Conservation (phyloP, 1,284 basidiomycete species). For the Naganishia liquefaciens region DNA sequence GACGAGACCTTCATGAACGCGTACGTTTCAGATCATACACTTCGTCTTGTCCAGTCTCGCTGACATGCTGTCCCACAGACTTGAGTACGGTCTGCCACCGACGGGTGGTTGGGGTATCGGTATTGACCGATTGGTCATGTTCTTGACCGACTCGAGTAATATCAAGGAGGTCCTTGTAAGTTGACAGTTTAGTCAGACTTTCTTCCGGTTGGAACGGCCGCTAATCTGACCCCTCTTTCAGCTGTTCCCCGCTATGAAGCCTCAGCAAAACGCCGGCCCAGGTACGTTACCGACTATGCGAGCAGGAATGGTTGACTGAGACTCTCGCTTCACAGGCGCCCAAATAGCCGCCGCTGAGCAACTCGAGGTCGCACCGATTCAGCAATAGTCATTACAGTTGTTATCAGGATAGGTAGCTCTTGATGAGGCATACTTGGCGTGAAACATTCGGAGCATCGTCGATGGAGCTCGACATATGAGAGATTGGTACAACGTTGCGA, state of each 20-base stretch:
- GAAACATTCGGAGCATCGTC: neutral
- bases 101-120: slow-evolving; percentile 97
- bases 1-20: slow-evolving; percentile 93
- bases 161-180: slow-evolving; percentile 63
- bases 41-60: neutral
- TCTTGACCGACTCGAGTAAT: slow-evolving; percentile 84
- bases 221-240: slow-evolving; percentile 1
- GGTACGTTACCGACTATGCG: neutral
- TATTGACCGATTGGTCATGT: slow-evolving; percentile 93
- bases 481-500: too few species aligned
- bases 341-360: too few species aligned
- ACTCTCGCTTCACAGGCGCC: neutral
- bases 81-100: slow-evolving; percentile 96
- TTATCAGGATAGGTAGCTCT: neutral
- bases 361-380: too few species aligned
- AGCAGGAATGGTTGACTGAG: neutral
- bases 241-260: slow-evolving; percentile 56
- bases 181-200: slow-evolving; percentile 34
- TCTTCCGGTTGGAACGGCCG: neutral
- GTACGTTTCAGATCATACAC: slow-evolving; percentile 57
- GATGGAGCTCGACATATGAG: too few species aligned
- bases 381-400: too few species aligned
- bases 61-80: slow-evolving; percentile 55
- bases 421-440: neutral
- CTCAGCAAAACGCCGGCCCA: slow-evolving; percentile 36